These are phyloP conservation scores for Dalechampia spathulata DNA, from an alignment of 441 rosid genomes.

Conservation along the genomic window DNA sequence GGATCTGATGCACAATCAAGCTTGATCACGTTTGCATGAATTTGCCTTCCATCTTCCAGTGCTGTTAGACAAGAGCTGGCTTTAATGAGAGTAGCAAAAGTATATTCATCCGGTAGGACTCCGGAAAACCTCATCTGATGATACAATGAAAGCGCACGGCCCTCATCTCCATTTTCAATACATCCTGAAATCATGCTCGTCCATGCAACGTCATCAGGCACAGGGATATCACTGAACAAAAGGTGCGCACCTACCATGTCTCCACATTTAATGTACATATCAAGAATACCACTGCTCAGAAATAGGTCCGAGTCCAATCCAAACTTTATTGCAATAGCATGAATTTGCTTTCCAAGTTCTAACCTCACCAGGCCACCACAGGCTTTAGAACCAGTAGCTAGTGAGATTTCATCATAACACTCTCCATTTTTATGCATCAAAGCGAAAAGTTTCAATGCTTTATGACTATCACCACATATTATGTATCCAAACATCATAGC, in stretches of 20 bases:
- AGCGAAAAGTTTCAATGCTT: slow-evolving; percentile 21
- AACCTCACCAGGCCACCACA: slow-evolving; percentile 16
- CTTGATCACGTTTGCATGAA: slow-evolving; percentile 30
- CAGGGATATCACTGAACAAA: slow-evolving; percentile 17
- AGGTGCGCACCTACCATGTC: slow-evolving; percentile 15
- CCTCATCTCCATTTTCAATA: slow-evolving; percentile 27
- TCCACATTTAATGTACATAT: slow-evolving; percentile 28
- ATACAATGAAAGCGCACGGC: slow-evolving; percentile 21
- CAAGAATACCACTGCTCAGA: slow-evolving; percentile 22
- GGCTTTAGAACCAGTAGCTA: slow-evolving; percentile 25
- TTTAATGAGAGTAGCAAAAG: slow-evolving; percentile 24
- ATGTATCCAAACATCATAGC: slow-evolving; percentile 28
- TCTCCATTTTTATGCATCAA: slow-evolving; percentile 21
- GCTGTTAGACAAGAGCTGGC: slow-evolving; percentile 26
- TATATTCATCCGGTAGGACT: slow-evolving; percentile 22
- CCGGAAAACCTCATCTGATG: slow-evolving; percentile 26
- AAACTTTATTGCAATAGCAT: slow-evolving; percentile 16
- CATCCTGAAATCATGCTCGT: slow-evolving; percentile 29
- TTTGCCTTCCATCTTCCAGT: slow-evolving; percentile 24
- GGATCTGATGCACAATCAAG: slow-evolving; percentile 19
- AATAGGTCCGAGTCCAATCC: slow-evolving; percentile 22
- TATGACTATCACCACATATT: slow-evolving; percentile 10
- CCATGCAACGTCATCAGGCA: slow-evolving; percentile 29
- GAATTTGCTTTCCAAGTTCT: slow-evolving; percentile 25
- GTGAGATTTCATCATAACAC: slow-evolving; percentile 17